Evolutionary conservation across 140 eudicot genomes (phyloP).

Genomic region (Ambrosia hybrid): DNA sequence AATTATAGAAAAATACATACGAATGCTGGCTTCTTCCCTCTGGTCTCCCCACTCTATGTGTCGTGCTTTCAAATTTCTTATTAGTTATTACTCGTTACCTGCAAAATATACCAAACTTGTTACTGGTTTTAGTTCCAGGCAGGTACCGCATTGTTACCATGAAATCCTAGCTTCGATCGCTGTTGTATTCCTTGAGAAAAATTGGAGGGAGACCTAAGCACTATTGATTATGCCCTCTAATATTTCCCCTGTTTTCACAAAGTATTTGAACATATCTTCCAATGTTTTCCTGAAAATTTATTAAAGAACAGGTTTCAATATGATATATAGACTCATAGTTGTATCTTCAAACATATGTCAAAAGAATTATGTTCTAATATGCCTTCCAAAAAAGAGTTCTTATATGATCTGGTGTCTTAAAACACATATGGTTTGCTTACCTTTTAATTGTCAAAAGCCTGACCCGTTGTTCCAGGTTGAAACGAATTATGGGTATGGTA

Average conservation of each 20-base stretch:
- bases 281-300: constrained; percentile 24
- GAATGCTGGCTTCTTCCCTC: constrained; percentile 41
- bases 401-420: too few species aligned
- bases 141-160: constrained; percentile 37
- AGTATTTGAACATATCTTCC: constrained; percentile 44
- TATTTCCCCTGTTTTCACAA: constrained; percentile 31
- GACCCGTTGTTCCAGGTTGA: too few species aligned
- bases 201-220: constrained; percentile 47
- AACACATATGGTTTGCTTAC: too few species aligned
- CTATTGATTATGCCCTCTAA: constrained; percentile 42
- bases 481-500: too few species aligned
- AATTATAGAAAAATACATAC: constrained; percentile 40
- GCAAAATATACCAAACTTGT: background rate
- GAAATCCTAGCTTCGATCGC: constrained; percentile 48
- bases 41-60: constrained; percentile 50
- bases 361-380: too few species aligned
- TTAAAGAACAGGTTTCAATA: background rate
- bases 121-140: constrained; percentile 34
- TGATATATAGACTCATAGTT: background rate
- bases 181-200: constrained; percentile 48
- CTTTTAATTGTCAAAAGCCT: too few species aligned
- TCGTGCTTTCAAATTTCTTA: constrained; percentile 54
- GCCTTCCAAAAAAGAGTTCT: too few species aligned
- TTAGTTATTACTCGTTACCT: constrained; percentile 60
- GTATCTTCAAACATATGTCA: too few species aligned